phyloP scores from a whole-genome alignment of 2,329 filamentous ascomycete genomes.

The Colletotrichum costaricense region DNA sequence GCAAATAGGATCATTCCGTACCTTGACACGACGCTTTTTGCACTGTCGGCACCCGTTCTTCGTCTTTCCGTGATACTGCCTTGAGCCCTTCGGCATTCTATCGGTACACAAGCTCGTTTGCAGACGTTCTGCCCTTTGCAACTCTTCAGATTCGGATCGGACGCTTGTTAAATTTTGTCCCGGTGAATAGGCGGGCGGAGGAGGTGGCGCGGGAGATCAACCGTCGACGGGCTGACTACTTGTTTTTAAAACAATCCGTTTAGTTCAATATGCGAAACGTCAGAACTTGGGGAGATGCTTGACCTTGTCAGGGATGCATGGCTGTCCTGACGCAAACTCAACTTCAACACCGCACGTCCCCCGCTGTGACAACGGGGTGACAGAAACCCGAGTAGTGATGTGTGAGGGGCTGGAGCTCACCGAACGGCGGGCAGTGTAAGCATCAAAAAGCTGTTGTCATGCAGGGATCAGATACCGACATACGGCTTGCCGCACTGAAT shows the following conservation, averaged over 20 bases:
- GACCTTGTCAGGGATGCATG: constrained; percentile 26
- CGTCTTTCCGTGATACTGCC: constrained; percentile 36
- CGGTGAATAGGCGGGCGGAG: neutral
- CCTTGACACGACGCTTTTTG: constrained; percentile 36
- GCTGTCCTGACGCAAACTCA: constrained; percentile 34
- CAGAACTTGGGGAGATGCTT: constrained; percentile 19
- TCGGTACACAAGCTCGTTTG: neutral
- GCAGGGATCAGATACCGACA: neutral
- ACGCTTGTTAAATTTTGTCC: neutral
- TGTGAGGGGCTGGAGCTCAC: constrained; percentile 5
- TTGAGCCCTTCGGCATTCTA: constrained; percentile 35
- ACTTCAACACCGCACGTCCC: constrained; percentile 27
- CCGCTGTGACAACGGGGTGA: constrained; percentile 33
- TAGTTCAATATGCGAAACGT: constrained; percentile 23
- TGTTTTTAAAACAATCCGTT: constrained; percentile 22
- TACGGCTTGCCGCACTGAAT: neutral
- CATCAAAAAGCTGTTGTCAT: neutral
- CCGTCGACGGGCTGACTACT: constrained; percentile 4
- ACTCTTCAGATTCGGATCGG: constrained; percentile 5
- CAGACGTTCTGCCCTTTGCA: neutral
- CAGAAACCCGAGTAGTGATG: constrained; percentile 18
- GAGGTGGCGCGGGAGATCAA: neutral
- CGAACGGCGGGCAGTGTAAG: neutral
- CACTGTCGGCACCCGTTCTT: constrained; percentile 36
- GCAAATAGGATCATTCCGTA: neutral